Evolutionary conservation across 179 eudicot genomes (phyloP).

Genomic region (Carnegiea gigantea): DNA sequence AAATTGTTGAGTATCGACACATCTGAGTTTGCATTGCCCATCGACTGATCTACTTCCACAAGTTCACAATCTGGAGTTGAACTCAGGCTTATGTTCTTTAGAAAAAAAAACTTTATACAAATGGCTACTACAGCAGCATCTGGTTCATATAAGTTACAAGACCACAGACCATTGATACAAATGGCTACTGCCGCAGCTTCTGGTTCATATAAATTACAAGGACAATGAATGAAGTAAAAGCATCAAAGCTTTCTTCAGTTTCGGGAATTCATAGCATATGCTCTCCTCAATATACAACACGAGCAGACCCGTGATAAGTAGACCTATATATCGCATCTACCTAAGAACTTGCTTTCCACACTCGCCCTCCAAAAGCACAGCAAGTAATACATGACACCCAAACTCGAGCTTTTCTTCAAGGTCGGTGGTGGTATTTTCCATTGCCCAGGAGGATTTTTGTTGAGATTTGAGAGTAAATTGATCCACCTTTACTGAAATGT

Average conservation of each 20-base stretch:
- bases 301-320: constrained; percentile 10
- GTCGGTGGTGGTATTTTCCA: constrained; percentile 4
- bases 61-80: neutral
- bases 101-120: too few relatives aligned
- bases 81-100: neutral
- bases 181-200: constrained; percentile 8
- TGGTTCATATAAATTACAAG: constrained; percentile 10
- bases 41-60: too few relatives aligned
- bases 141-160: neutral
- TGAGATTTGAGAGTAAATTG: neutral
- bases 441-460: constrained; percentile 14
- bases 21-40: too few relatives aligned
- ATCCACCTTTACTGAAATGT: neutral
- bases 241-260: neutral
- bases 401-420: constrained; percentile 28
- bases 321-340: constrained; percentile 15
- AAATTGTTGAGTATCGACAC: too few relatives aligned
- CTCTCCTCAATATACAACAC: neutral
- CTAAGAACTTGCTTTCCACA: neutral
- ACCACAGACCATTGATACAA: neutral
- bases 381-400: constrained; percentile 18
- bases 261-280: neutral
- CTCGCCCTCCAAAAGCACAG: constrained; percentile 19
- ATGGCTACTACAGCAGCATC: constrained; percentile 7
- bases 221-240: neutral